A percentile compares a stretch with the other conserved stretches of the same genome.
phyloP scores from a whole-genome alignment of 2,329 filamentous ascomycete genomes.

The Penicillium brevicompactum region DNA sequence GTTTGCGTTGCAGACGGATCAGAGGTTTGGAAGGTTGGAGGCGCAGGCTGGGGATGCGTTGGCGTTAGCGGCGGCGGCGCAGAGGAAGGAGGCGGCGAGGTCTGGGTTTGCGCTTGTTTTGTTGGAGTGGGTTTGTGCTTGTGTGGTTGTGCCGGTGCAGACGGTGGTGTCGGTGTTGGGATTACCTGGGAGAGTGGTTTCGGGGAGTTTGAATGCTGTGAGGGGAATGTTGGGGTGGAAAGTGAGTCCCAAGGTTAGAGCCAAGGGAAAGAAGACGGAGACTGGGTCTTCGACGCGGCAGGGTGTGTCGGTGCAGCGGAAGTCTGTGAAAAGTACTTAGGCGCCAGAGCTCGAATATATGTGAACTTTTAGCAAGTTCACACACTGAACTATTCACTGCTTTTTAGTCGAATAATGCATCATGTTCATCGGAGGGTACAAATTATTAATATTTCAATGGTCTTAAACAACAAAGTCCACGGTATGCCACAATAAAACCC shows the following conservation, averaged over 20 bases:
- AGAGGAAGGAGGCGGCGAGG: constrained; percentile 30
- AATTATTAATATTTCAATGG: too few relatives aligned
- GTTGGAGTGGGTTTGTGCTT: constrained; percentile 39
- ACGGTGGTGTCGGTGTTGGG: constrained; percentile 30
- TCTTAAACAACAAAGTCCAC: too few relatives aligned
- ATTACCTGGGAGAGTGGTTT: constrained; percentile 33
- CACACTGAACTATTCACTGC: too few relatives aligned
- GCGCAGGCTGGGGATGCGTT: constrained; percentile 73
- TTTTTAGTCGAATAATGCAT: too few relatives aligned
- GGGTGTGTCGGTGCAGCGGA: not conserved
- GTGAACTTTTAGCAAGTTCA: too few relatives aligned
- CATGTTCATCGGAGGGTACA: too few relatives aligned
- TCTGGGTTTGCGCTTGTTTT: constrained; percentile 32
- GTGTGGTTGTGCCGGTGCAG: constrained; percentile 40
- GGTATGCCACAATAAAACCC: too few relatives aligned
- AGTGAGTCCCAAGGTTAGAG: not conserved
- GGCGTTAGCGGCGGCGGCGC: constrained; percentile 75
- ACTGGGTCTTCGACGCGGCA: not conserved
- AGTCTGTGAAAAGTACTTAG: not conserved
- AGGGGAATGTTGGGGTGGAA: constrained; percentile 7
- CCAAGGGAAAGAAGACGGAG: constrained; percentile 29
- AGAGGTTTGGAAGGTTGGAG: constrained; percentile 72
- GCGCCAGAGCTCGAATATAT: not conserved
- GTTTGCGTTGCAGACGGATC: constrained; percentile 74
- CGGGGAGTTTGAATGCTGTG: constrained; percentile 18